Base-by-base conservation (phyloP, 2,329 filamentous ascomycete genomes). In the Monilinia fructigena region DNA sequence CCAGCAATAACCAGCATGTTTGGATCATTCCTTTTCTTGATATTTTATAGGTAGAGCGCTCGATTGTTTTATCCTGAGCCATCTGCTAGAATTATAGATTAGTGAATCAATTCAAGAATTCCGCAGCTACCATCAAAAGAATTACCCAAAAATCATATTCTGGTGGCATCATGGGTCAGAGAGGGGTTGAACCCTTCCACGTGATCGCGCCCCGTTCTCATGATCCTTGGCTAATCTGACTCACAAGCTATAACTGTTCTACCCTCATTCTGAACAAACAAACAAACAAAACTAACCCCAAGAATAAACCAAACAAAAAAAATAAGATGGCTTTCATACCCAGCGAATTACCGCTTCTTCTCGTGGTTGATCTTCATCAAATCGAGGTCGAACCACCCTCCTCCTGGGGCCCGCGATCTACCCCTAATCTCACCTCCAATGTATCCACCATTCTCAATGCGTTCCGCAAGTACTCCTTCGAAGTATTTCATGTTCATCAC, bases 331-430 rank as follows among this genome's bases (percentile, higher is more conserved):
- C 42, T 26, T 59, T 47, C 5, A 16, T 3, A 2, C 26, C 40
- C 18, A 59, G 23, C 20, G 45, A 59, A 10, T 11, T 50, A 16
- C 69, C 72, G 7, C 67, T 72, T 38, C 68, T 74, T 16, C 66
- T 73, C 20, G 14, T 70, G 26, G 52, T 73, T 45, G 72, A 74
- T 55, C 62, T 72, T n/a, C 70, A 74, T 59, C 67, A 71, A 35
- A 65, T 69, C 20, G 38, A 70, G 7, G 69, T 73, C 38, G 63
- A 68, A 20, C 64, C 53, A 2, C 55, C 63, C 35, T 23, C 64
- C 23, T 62, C 66, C 47, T 71, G 69, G 69, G 71, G 70, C 10
- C 68, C 70, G 8, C 70, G 71, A 54, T 74, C 71, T 14, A 74
- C 70, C 10, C 70, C 70, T 11, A n/a, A 64, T 4, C 67, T 73